Percentiles rank a stretch among this genome's conserved stretches.
Evolutionary conservation across 306 rosid species (phyloP).

Genomic region (Canavalia ensiformis): DNA sequence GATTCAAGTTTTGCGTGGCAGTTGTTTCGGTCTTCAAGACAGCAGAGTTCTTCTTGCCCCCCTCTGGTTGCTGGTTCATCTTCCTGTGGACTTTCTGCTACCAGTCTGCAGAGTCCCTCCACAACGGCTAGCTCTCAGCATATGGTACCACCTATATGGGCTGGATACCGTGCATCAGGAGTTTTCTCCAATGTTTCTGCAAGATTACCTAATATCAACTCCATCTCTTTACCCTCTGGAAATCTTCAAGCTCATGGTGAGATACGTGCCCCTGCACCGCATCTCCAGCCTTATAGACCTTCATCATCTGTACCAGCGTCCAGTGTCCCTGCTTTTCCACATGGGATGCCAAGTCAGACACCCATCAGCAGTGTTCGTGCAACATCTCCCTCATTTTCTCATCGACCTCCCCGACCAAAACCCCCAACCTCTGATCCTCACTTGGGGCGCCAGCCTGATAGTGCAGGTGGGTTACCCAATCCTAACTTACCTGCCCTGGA

Average conservation of each 20-base stretch:
- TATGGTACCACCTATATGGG: conserved; percentile 46
- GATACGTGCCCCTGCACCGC: conserved; percentile 81
- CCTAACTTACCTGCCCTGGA: conserved; percentile 49
- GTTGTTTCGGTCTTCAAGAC: conserved; percentile 48
- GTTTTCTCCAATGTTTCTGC: conserved; percentile 48
- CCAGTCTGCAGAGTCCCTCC: conserved; percentile 50
- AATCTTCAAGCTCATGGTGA: conserved; percentile 56
- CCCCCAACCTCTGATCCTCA: conserved; percentile 44
- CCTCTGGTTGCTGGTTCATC: conserved; percentile 46
- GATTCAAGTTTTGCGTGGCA: conserved; percentile 59
- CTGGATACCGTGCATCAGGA: conserved; percentile 45
- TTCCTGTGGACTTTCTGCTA: conserved; percentile 43
- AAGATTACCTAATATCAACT: conserved; percentile 57
- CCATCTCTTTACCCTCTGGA: conserved; percentile 52
- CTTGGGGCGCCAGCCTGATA: conserved; percentile 44
- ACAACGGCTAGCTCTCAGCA: conserved; percentile 40
- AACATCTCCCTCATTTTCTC: conserved; percentile 48
- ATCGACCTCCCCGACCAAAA: conserved; percentile 44
- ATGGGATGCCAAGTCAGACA: conserved; percentile 46
- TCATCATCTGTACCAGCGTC: conserved; percentile 44
- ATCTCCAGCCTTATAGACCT: conserved; percentile 69
- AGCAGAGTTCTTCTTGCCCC: conserved; percentile 52
- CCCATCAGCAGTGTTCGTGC: conserved; percentile 43
- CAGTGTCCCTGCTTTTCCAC: conserved; percentile 42
- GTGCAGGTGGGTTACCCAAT: conserved; percentile 33